These are phyloP conservation scores for Capniomyces stellatus DNA, from an alignment of 371 early-diverging fungal species.

Conservation along the genomic window DNA sequence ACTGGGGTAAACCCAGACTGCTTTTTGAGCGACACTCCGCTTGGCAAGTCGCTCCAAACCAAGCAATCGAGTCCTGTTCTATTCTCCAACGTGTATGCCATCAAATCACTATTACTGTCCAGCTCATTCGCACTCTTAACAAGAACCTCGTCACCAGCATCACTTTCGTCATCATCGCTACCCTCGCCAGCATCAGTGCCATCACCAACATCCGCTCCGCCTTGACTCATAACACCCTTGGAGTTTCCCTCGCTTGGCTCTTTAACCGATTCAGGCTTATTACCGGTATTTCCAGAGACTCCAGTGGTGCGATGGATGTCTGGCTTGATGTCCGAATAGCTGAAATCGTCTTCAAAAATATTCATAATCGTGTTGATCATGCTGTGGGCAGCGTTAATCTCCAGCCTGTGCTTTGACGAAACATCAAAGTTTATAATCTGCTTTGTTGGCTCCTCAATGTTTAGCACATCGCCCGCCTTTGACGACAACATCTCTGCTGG, in stretches of 20 bases:
- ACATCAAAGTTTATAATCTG: constrained; percentile 31
- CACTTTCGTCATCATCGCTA: neutral
- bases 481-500: neutral
- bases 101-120: constrained; percentile 18
- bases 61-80: constrained; percentile 75
- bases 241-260: neutral
- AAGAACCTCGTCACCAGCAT: neutral
- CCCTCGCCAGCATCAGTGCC: neutral
- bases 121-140: constrained; percentile 1
- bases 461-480: neutral
- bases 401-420: constrained; percentile 55
- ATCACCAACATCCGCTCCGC: neutral
- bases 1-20: constrained; percentile 26
- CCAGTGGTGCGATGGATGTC: too few species aligned
- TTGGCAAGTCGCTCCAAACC: constrained; percentile 59
- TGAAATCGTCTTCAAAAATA: constrained; percentile 17
- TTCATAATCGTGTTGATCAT: constrained; percentile 66
- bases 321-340: neutral
- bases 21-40: constrained; percentile 8
- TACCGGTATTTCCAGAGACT: neutral
- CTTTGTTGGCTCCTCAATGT: neutral
- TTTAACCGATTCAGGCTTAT: neutral
- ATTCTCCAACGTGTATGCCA: constrained; percentile 74
- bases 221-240: neutral
- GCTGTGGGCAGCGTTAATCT: constrained; percentile 71